Conservation (phyloP, 1,284 basidiomycete species). For the Phylloboletellus chloephorus region DNA sequence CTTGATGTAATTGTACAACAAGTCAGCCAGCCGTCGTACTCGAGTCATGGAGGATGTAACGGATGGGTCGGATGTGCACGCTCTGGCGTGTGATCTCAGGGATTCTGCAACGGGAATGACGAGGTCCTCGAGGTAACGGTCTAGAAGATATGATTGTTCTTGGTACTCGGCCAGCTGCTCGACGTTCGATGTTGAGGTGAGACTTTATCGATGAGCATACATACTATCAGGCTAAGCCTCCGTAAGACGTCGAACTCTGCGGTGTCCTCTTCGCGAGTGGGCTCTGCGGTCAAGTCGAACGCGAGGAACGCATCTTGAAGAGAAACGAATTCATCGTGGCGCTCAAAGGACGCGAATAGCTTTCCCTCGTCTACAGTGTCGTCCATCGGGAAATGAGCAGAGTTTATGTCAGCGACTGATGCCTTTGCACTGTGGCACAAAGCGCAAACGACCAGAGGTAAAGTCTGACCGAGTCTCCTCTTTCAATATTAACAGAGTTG, state of each 20-base stretch:
- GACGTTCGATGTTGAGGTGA: slow-evolving; percentile 3
- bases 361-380: slow-evolving; percentile 38
- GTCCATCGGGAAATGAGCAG: slow-evolving; percentile 28
- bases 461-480: not conserved
- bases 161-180: slow-evolving; percentile 84
- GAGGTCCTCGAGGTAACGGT: slow-evolving; percentile 86
- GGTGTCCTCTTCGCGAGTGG: slow-evolving; percentile 45
- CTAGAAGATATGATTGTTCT: slow-evolving; percentile 91
- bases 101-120: slow-evolving; percentile 70
- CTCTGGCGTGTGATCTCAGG: slow-evolving; percentile 58
- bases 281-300: slow-evolving; percentile 43
- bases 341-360: slow-evolving; percentile 55
- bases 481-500: slow-evolving; percentile 7
- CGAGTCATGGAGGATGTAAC: slow-evolving; percentile 37
- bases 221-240: slow-evolving; percentile 35
- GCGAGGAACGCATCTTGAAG: slow-evolving; percentile 50
- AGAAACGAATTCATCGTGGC: slow-evolving; percentile 51
- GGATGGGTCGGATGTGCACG: slow-evolving; percentile 35
- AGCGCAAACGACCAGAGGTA: slow-evolving; percentile 19
- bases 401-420: slow-evolving; percentile 24
- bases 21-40: slow-evolving; percentile 50
- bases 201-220: slow-evolving; percentile 14
- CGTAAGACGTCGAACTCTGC: slow-evolving; percentile 39
- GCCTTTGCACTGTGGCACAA: slow-evolving; percentile 12
- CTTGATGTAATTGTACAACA: slow-evolving; percentile 85